Base-by-base conservation (phyloP, 176 grass and related monocot species). In the Lolium multiflorum region DNA sequence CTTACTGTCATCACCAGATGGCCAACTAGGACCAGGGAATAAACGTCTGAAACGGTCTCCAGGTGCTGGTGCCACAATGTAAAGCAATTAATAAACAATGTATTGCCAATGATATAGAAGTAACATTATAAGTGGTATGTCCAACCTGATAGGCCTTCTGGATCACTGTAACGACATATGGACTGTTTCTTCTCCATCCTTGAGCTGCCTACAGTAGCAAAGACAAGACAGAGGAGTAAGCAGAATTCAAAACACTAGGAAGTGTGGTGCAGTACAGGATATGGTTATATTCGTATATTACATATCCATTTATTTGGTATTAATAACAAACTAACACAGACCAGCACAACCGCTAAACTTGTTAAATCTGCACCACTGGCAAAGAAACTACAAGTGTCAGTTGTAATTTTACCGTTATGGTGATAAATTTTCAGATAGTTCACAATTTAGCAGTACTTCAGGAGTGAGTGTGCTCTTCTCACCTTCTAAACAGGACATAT, bases 301-400 rank as follows among this genome's bases (percentile, higher is more conserved):
- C 68, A 71, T 46, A 71, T 71, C 39, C 69, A 13, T 44, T 17
- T 71, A 71, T 44, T 44, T 71, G 13, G 39, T 71, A 68, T 38
- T 68, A 22, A 71, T 68, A 22, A 71, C 11, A 71, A 46, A 71
- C 38, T n/a, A n/a, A 41, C 67, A 70, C 18, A 71, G 39, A 44
- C 39, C 18, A 18, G 11, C 7, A 44, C 10, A 71, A 71, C 20
- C 39, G 44, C 21, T 6, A 71, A 39, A 22, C 2, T 71, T 12
- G 38, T 71, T 71, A 44, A 71, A 44, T 71, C 10, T 71, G 1
- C 20, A 44, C 4, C 39, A 71, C 39, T 14, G 20, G 69, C 18
- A 71, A 44, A 18, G 20, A 21, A 71, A 65, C 24, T 15, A 71
- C 69, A 71, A 71, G 41, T 21, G 18, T 22, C 39, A 56, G 10